Conservation (phyloP, 768 basidiomycete genomes). For the Daedaleopsis nitida region DNA sequence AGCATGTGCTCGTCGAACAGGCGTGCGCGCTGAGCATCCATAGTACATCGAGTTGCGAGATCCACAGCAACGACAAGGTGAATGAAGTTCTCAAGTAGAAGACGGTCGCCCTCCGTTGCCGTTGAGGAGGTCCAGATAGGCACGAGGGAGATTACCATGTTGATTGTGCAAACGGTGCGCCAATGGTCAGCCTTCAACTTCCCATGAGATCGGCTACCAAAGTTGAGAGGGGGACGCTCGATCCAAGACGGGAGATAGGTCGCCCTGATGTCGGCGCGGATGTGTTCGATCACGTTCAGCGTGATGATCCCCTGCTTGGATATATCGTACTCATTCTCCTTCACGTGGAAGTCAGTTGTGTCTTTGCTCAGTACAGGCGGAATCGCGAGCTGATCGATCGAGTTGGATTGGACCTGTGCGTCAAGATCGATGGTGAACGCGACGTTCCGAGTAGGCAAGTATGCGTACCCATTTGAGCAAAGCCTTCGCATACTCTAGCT, state of each 20-base stretch:
- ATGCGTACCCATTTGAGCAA: too few species aligned
- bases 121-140: slow-evolving; percentile 33
- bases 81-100: slow-evolving; percentile 34
- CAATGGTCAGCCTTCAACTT: slow-evolving; percentile 33
- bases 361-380: not conserved
- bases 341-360: not conserved
- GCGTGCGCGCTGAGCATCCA: slow-evolving; percentile 8
- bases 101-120: slow-evolving; percentile 2
- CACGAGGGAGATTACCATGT: slow-evolving; percentile 37
- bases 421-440: too few species aligned
- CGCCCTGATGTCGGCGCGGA: not conserved
- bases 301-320: too few species aligned
- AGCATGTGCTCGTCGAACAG: not conserved
- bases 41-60: slow-evolving; percentile 19
- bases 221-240: slow-evolving; percentile 12
- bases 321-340: not conserved
- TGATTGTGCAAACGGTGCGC: slow-evolving; percentile 35
- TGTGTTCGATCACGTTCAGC: too few species aligned
- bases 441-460: too few species aligned
- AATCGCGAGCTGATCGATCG: not conserved
- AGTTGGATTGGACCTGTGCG: not conserved
- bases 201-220: slow-evolving; percentile 20
- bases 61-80: slow-evolving; percentile 24
- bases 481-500: too few species aligned
- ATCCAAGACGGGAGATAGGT: slow-evolving; percentile 22